These are phyloP conservation scores for Chaetomiaceae sp. DNA, from an alignment of 2,329 filamentous ascomycete species.

Conservation along the genomic window DNA sequence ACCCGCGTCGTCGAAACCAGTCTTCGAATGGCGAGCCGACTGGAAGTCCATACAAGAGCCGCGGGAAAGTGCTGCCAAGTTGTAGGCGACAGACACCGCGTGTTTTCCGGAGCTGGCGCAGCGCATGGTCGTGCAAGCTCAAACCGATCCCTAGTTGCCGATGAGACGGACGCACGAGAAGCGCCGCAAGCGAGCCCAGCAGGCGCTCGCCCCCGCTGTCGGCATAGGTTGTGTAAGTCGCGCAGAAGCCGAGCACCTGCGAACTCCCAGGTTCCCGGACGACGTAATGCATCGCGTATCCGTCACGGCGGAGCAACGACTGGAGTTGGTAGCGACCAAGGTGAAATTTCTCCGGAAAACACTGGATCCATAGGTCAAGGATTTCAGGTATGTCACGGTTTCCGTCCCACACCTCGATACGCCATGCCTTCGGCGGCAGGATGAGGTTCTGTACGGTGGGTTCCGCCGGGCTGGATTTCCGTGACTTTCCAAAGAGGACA, in stretches of 20 bases:
- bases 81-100: constrained; percentile 51
- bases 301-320: constrained; percentile 48
- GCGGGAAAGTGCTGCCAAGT: constrained; percentile 55
- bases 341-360: constrained; percentile 43
- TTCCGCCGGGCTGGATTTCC: constrained; percentile 11
- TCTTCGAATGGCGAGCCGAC: constrained; percentile 38
- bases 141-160: constrained; percentile 49
- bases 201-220: constrained; percentile 49
- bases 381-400: constrained; percentile 39
- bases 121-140: constrained; percentile 49
- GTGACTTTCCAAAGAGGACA: constrained; percentile 45
- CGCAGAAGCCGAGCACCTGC: constrained; percentile 53
- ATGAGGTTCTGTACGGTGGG: constrained; percentile 32
- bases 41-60: constrained; percentile 53
- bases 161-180: constrained; percentile 49
- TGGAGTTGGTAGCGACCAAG: constrained; percentile 41
- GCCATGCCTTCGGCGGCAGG: constrained; percentile 37
- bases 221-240: constrained; percentile 55
- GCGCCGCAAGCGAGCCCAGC: constrained; percentile 51
- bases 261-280: constrained; percentile 44
- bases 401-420: constrained; percentile 38
- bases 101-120: constrained; percentile 45
- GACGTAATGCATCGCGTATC: constrained; percentile 54
- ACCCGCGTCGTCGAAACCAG: constrained; percentile 54
- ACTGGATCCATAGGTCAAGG: constrained; percentile 45